Base-by-base conservation (phyloP, 2,329 filamentous ascomycete species). In the Colletotrichum sp. region DNA sequence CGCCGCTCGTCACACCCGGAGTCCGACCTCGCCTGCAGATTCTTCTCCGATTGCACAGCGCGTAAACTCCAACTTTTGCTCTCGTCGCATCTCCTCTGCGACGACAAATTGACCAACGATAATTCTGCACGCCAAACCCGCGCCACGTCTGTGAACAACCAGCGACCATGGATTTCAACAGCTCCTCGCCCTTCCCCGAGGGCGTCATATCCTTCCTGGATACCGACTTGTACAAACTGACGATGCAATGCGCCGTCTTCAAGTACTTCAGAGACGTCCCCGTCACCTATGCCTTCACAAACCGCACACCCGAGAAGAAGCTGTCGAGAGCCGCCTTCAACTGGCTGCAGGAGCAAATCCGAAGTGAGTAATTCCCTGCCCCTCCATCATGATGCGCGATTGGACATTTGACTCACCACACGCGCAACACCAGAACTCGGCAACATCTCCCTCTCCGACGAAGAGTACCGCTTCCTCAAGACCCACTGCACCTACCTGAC, bases 221-320 rank as follows among this genome's bases (percentile, higher is more conserved):
- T 82, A 96, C 94, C 18, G 92, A 93, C 80, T 83, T 99, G 77
- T 99, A 98, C 91, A 99, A 99, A 86, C 87, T 99, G 85, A 99
- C 97, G 24, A 99, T 99, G 97, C 97, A 99, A 93, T 98, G 95
- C 83, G 96, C 96, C 77, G 94, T 99, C 79, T 91, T 98, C 80
- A 98, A 98, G 85, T 98, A 96, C 88, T 99, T 98, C 85, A 94
- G 94, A 39, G 90, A 96, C 74, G 88, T 92, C 80, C 91, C 93
- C 60, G 97, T 99, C 75, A 96, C 95, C 4, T 99, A 99, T 83
- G 92, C 94, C 76, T 98, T 98, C 87, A 99, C 96, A 68, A 99
- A 99, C 84, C 94, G 97, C 67, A 99, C 97, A 2, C 95, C 95
- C 9, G 93, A 98, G 77, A 98, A 98, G 92, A 96, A 96, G 84